Evolutionary conservation across 352 stramenopile species (phyloP), one percentile per base, ranked within the genome.

Genomic region (Phytophthora europaea): DNA sequence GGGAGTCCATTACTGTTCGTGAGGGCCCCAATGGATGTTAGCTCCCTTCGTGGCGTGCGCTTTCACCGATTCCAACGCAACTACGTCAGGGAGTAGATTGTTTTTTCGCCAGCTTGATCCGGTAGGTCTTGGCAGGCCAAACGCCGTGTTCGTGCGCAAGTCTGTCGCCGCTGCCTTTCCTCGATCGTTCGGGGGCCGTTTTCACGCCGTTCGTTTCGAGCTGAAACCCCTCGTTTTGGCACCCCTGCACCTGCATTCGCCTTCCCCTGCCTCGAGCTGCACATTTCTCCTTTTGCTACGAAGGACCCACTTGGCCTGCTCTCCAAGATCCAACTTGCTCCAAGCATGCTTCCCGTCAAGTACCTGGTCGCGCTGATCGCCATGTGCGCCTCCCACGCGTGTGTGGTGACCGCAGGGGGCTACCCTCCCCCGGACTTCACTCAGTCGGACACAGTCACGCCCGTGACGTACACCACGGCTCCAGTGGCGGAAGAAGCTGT

Each of bases 311-410:
- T 65, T 63, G 66, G 62, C 23, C 23, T 51, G 52, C 58, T 68
- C 16, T 58, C 47, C 34, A 74, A 62, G 38, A 66, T 15, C 16
- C 23, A 3, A 66, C 43, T 33, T 8, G 12, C 36, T 26, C 33
- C n/a, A 50, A 63, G 1, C 12, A 80, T 80, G 73, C 69, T 80
- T 2, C 70, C 64, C 18, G 56, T 78, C 40, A 80, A 80, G 73
- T 80, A 75, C n/a, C 52, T 80, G 15, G 70, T 70, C 43, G 56
- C 70, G 16, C 50, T 80, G 10, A 60, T 77, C 47, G 70, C 61
- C 28, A 16, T 75, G 50, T 78, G 65, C 20, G 69, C 61, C 50
- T 68, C 70, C 1, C 73, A 75, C 43, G 38, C 58, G 1, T 76
- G 68, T 34, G 52, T 70, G 20, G 73, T 65, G 43, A 79, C n/a